phyloP scores from a whole-genome alignment of 805 yeast genomes.

The Suhomyces tanzawaensis region DNA sequence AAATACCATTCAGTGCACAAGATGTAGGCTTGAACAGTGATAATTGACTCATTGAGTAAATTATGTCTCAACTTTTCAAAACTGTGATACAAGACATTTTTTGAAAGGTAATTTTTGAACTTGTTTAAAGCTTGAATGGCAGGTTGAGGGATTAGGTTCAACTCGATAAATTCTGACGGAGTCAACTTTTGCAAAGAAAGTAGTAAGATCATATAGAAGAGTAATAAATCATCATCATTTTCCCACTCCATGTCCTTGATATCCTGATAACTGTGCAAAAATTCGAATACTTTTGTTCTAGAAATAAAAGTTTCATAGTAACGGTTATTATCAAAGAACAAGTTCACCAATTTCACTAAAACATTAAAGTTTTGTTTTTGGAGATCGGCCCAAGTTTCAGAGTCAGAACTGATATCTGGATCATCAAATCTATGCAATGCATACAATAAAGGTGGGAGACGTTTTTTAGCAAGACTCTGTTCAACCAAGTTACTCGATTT shows the following conservation, averaged over 20 bases:
- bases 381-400: slow-evolving; percentile 14
- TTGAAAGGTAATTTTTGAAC: slow-evolving; percentile 16
- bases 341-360: slow-evolving; percentile 35
- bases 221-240: slow-evolving; percentile 47
- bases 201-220: slow-evolving; percentile 44
- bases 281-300: slow-evolving; percentile 29
- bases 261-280: slow-evolving; percentile 34
- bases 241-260: slow-evolving; percentile 41
- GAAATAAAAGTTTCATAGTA: slow-evolving; percentile 43
- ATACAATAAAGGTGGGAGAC: slow-evolving; percentile 27
- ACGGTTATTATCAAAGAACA: slow-evolving; percentile 40
- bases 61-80: slow-evolving; percentile 47
- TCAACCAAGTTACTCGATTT: slow-evolving; percentile 13
- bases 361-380: slow-evolving; percentile 28
- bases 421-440: slow-evolving; percentile 14
- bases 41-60: slow-evolving; percentile 44
- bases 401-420: slow-evolving; percentile 17
- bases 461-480: slow-evolving; percentile 28
- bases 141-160: slow-evolving; percentile 16
- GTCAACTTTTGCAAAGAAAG: slow-evolving; percentile 37
- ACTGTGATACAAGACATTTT: slow-evolving; percentile 33
- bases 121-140: slow-evolving; percentile 19
- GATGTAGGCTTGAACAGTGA: slow-evolving; percentile 49
- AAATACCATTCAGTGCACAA: slow-evolving; percentile 52
- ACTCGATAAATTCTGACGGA: slow-evolving; percentile 25